phyloP scores from a whole-genome alignment of 2,329 filamentous ascomycete species.

The Ascochyta fabae region DNA sequence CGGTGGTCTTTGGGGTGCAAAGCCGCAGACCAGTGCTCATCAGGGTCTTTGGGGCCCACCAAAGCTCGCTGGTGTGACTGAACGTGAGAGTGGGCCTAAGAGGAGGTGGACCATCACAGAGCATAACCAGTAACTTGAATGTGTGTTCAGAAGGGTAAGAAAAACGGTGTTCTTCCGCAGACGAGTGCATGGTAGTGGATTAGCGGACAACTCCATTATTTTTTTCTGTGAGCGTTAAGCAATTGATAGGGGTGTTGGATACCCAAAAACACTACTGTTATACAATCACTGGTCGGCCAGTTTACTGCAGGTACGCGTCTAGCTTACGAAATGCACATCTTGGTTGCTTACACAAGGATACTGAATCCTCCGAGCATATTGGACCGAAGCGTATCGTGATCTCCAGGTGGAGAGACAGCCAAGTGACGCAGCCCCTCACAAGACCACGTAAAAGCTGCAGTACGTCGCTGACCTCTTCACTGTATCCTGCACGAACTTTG shows the following conservation, averaged over 20 bases:
- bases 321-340: slow-evolving; percentile 4
- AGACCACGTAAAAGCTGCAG: slow-evolving; percentile 8
- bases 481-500: background rate
- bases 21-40: slow-evolving; percentile 26
- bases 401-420: slow-evolving; percentile 1
- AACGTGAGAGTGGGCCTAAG: slow-evolving; percentile 50
- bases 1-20: slow-evolving; percentile 36
- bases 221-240: slow-evolving; percentile 7
- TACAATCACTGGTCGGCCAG: background rate
- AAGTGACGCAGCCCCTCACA: slow-evolving; percentile 16
- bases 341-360: background rate
- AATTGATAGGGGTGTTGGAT: background rate
- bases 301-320: slow-evolving; percentile 16
- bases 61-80: slow-evolving; percentile 41
- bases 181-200: background rate
- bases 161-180: no score
- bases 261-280: background rate
- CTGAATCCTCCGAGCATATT: slow-evolving; percentile 4
- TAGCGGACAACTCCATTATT: background rate
- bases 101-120: slow-evolving; percentile 54
- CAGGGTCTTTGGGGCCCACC: slow-evolving; percentile 55
- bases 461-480: background rate
- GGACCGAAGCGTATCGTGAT: background rate
- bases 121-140: slow-evolving; percentile 29
- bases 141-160: background rate